Conservation (phyloP, 371 early-diverging fungal species). For the Rhizomucor pusillus region DNA sequence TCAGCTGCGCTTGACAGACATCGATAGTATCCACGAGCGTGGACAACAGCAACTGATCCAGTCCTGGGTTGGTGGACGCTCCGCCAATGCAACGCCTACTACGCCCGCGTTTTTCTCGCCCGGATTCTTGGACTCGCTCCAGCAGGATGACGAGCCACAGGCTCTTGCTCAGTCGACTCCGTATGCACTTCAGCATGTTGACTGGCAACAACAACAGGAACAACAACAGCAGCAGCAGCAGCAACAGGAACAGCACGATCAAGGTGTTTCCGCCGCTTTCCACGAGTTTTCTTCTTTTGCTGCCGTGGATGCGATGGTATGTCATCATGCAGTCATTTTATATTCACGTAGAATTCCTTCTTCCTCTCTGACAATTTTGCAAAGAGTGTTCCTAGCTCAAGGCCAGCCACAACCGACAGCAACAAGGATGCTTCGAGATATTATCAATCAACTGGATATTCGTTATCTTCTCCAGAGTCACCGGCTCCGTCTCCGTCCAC, state of each 20-base stretch:
- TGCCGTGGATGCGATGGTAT: no score
- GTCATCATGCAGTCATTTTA: no score
- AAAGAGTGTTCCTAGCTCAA: no score
- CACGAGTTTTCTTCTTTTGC: neutral
- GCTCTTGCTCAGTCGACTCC: conserved; percentile 1
- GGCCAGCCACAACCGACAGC: no score
- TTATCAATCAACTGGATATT: no score
- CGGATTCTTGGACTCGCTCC: conserved; percentile 62
- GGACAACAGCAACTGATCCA: conserved; percentile 21
- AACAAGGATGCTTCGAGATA: no score
- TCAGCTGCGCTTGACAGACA: conserved; percentile 13
- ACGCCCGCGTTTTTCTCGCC: conserved; percentile 73
- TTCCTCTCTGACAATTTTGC: no score
- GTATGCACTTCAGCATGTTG: neutral
- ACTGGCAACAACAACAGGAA: conserved; percentile 7
- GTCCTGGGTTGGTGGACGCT: conserved; percentile 19
- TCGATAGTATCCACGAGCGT: conserved; percentile 14
- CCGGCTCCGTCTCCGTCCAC: neutral
- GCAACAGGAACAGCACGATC: conserved; percentile 8
- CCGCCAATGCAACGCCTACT: conserved; percentile 21
- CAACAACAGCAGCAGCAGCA: conserved; percentile 1
- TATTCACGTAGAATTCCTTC: no score
- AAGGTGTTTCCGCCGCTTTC: neutral
- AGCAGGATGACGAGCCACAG: conserved; percentile 32
- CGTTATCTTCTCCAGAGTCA: no score